Conservation (phyloP, 139 green algal genomes). For the Auxenochlorella protothecoides region DNA sequence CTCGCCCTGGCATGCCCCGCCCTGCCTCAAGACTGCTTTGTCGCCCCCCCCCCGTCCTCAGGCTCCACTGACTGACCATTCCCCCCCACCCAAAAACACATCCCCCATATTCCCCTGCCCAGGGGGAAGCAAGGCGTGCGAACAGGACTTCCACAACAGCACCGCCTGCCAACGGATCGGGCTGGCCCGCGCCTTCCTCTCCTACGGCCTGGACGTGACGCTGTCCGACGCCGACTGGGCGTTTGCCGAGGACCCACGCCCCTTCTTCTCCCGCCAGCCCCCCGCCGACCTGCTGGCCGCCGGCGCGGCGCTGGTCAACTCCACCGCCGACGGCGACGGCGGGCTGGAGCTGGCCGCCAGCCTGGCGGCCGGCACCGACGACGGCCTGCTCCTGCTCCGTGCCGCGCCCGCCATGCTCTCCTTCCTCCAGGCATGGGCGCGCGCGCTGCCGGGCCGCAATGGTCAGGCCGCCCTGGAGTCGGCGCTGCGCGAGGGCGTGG, state of each 20-base stretch:
- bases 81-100: neutral
- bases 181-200: conserved; percentile 66
- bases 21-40: too few relatives aligned
- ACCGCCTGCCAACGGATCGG: conserved; percentile 86
- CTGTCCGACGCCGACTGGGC: conserved; percentile 89
- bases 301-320: conserved; percentile 61
- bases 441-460: too few relatives aligned
- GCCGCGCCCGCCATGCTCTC: too few relatives aligned
- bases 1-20: conserved; percentile 39
- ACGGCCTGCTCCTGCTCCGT: too few relatives aligned
- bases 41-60: too few relatives aligned
- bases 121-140: too few relatives aligned
- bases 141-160: conserved; percentile 67
- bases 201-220: conserved; percentile 58
- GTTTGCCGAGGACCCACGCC: conserved; percentile 61
- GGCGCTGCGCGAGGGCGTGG: too few relatives aligned
- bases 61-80: conserved; percentile 87
- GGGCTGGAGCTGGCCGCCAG: conserved; percentile 50
- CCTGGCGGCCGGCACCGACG: too few relatives aligned
- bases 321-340: conserved; percentile 19
- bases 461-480: too few relatives aligned
- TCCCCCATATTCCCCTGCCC: too few relatives aligned
- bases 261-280: conserved; percentile 32
- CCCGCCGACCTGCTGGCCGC: conserved; percentile 76
- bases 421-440: too few relatives aligned